A percentile compares a stretch with the other conserved stretches of the same genome.
Conservation (phyloP, 805 yeast species). For the Wickerhamiella parazyma region DNA sequence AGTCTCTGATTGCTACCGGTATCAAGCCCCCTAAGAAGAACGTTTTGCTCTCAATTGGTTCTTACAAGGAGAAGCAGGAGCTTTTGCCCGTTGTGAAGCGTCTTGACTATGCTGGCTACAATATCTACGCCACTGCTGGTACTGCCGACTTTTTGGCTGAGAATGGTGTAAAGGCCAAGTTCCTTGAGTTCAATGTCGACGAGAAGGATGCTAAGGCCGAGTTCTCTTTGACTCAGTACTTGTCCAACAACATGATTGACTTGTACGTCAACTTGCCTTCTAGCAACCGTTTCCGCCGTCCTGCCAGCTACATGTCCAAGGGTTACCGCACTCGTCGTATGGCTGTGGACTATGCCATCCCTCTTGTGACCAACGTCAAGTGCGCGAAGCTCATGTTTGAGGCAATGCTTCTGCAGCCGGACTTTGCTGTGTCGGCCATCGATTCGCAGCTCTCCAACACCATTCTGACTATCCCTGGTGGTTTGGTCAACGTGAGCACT, state of each 20-base stretch:
- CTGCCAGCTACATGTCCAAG: constrained; percentile 93
- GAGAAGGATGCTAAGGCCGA: constrained; percentile 72
- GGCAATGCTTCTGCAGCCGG: constrained; percentile 57
- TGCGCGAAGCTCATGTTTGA: constrained; percentile 91
- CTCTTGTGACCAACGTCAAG: constrained; percentile 93
- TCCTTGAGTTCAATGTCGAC: constrained; percentile 74
- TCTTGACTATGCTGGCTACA: constrained; percentile 71
- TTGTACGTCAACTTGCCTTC: constrained; percentile 94
- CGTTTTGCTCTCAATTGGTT: constrained; percentile 86
- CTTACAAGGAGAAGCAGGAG: constrained; percentile 91
- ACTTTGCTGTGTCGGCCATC: constrained; percentile 52
- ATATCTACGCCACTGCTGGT: constrained; percentile 95
- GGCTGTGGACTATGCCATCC: constrained; percentile 98
- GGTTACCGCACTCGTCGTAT: constrained; percentile 98
- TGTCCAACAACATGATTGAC: constrained; percentile 93
- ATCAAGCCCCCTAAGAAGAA: constrained; percentile 91
- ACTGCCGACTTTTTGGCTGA: constrained; percentile 97
- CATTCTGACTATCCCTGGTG: constrained; percentile 63
- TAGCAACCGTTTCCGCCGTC: constrained; percentile 93
- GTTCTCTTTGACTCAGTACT: constrained; percentile 88
- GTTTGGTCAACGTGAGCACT: constrained; percentile 69
- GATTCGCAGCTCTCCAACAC: constrained; percentile 88
- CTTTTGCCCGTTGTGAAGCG: constrained; percentile 75
- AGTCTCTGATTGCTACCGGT: constrained; percentile 89
- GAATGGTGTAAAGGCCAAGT: constrained; percentile 87